Evolutionary conservation across 345 rosid species (phyloP).

Genomic region (Durio zibethinus): DNA sequence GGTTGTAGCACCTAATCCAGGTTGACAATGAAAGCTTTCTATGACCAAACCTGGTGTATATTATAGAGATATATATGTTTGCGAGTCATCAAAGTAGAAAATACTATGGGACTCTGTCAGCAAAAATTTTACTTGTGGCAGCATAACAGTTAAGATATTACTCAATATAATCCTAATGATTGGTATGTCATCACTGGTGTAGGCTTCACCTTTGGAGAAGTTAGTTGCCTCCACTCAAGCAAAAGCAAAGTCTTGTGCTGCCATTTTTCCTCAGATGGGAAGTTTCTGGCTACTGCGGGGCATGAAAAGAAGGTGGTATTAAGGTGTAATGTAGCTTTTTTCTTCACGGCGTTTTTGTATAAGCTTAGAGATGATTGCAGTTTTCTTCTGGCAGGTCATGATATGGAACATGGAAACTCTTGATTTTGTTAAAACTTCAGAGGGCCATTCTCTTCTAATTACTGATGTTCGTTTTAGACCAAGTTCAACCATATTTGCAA

Average conservation of each 20-base stretch:
- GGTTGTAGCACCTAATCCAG: neutral
- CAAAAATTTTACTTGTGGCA: neutral
- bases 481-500: slow-evolving; percentile 29
- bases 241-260: slow-evolving; percentile 28
- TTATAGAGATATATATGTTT: neutral
- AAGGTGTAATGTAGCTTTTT: slow-evolving; percentile 5
- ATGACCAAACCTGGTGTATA: neutral
- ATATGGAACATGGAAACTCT: slow-evolving; percentile 28
- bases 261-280: slow-evolving; percentile 31
- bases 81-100: neutral
- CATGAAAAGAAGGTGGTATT: slow-evolving; percentile 32
- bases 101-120: neutral
- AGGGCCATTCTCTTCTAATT: slow-evolving; percentile 21
- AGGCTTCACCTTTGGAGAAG: slow-evolving; percentile 28
- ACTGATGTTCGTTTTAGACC: slow-evolving; percentile 35
- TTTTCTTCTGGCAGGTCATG: slow-evolving; percentile 25
- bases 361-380: slow-evolving; percentile 2
- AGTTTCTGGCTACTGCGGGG: slow-evolving; percentile 26
- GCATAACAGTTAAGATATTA: neutral
- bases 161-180: neutral
- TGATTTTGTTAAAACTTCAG: slow-evolving; percentile 7
- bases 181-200: slow-evolving; percentile 4
- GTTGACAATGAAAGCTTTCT: neutral
- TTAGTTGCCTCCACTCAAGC: slow-evolving; percentile 26
- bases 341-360: neutral